A percentile compares a stretch with the other conserved stretches of the same genome.
Conservation (phyloP, 2,329 filamentous ascomycete genomes). For the Colletotrichum godetiae region DNA sequence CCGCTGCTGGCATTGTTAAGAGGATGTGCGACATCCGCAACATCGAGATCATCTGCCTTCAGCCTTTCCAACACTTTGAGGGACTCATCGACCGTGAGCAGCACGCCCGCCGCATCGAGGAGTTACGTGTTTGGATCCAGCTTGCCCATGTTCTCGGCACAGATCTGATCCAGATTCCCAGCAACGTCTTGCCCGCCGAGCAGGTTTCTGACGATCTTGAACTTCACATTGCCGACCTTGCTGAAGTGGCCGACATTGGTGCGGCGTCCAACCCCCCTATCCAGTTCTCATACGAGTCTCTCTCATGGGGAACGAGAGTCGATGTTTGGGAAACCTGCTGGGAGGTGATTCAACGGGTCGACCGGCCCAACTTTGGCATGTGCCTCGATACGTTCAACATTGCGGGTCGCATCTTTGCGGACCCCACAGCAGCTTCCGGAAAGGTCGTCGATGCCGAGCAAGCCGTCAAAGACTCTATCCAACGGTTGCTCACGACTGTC, state of each 20-base stretch:
- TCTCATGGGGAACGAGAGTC: slow-evolving; percentile 78
- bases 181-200: slow-evolving; percentile 70
- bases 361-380: slow-evolving; percentile 78
- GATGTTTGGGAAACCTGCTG: slow-evolving; percentile 80
- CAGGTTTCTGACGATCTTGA: slow-evolving; percentile 59
- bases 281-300: slow-evolving; percentile 78
- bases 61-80: slow-evolving; percentile 84
- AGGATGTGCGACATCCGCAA: slow-evolving; percentile 65
- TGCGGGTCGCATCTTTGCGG: slow-evolving; percentile 76
- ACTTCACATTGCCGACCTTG: slow-evolving; percentile 71
- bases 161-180: slow-evolving; percentile 80
- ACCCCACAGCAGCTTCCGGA: slow-evolving; percentile 63
- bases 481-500: slow-evolving; percentile 63
- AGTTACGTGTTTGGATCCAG: slow-evolving; percentile 77
- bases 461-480: slow-evolving; percentile 65
- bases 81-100: slow-evolving; percentile 72
- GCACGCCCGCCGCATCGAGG: slow-evolving; percentile 67
- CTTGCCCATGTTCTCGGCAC: slow-evolving; percentile 73
- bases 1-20: slow-evolving; percentile 68
- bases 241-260: slow-evolving; percentile 75
- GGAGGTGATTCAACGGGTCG: slow-evolving; percentile 73
- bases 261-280: slow-evolving; percentile 65
- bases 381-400: slow-evolving; percentile 86
- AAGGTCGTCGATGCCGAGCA: slow-evolving; percentile 65
- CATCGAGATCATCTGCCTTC: slow-evolving; percentile 74